Evolutionary conservation across 371 early-diverging fungal species (phyloP).

Genomic region (Apophysomyces ossiformis): DNA sequence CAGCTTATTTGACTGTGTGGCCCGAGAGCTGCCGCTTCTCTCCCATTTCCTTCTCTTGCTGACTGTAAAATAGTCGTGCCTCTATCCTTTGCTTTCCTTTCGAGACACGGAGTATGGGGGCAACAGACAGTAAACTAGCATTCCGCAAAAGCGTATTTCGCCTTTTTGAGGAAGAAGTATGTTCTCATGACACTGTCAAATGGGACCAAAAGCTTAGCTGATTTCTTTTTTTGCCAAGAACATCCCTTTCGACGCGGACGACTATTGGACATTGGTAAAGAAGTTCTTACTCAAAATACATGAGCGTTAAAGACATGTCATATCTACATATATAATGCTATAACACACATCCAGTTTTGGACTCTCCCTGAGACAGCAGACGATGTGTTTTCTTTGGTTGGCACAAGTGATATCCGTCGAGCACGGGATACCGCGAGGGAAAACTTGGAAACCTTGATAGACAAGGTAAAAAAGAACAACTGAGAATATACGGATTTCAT

Average conservation of each 20-base stretch:
- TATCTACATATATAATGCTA: not conserved
- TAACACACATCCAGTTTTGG: slow-evolving; percentile 63
- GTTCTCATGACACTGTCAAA: slow-evolving; percentile 14
- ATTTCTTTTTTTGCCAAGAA: slow-evolving; percentile 39
- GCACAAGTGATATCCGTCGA: slow-evolving; percentile 81
- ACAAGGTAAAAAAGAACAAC: slow-evolving; percentile 52
- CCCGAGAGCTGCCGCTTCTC: too few species aligned
- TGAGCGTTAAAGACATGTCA: not conserved
- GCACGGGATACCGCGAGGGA: slow-evolving; percentile 75
- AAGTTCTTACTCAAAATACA: not conserved
- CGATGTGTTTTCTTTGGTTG: slow-evolving; percentile 85
- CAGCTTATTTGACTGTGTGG: too few species aligned
- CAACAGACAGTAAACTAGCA: slow-evolving; percentile 85
- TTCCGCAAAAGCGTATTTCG: slow-evolving; percentile 87
- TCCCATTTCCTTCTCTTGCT: not conserved
- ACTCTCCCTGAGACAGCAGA: slow-evolving; percentile 80
- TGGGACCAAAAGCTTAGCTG: not conserved
- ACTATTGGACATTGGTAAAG: slow-evolving; percentile 65
- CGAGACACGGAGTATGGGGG: slow-evolving; percentile 70
- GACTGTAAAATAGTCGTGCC: not conserved
- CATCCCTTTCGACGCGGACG: slow-evolving; percentile 68
- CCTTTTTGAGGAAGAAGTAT: slow-evolving; percentile 79
- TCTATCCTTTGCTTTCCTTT: slow-evolving; percentile 10
- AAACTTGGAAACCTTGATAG: slow-evolving; percentile 75
- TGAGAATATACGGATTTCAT: not conserved